Conservation (phyloP, 371 early-diverging fungal species). For the Mortierella sp. region DNA sequence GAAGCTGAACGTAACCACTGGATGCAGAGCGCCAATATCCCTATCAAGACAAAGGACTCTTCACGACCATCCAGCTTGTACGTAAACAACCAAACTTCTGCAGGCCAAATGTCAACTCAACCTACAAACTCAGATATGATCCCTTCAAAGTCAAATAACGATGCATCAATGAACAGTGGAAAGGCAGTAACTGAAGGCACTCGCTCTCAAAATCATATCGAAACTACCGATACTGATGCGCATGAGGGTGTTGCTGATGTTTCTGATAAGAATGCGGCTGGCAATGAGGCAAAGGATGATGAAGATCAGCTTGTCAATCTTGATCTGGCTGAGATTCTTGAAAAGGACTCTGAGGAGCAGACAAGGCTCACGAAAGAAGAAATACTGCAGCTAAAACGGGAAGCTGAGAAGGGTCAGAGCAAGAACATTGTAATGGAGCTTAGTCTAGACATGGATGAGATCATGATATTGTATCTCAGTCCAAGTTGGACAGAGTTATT, state of each 20-base stretch:
- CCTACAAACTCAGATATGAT: not conserved
- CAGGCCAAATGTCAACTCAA: not conserved
- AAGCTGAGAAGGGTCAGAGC: slow-evolving; percentile 68
- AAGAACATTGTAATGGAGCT: slow-evolving; percentile 75
- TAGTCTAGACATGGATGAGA: slow-evolving; percentile 59
- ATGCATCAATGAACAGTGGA: not conserved
- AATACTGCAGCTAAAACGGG: slow-evolving; percentile 62
- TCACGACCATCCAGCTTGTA: slow-evolving; percentile 42
- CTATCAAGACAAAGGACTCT: slow-evolving; percentile 30
- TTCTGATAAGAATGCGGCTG: not conserved
- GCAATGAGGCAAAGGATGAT: not conserved
- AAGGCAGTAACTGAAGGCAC: not conserved
- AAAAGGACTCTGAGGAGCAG: slow-evolving; percentile 33
- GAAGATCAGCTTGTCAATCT: slow-evolving; percentile 24
- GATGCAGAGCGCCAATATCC: slow-evolving; percentile 46
- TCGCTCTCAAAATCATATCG: not conserved
- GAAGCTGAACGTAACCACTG: slow-evolving; percentile 65
- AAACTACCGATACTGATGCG: not conserved
- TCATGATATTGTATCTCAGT: slow-evolving; percentile 67
- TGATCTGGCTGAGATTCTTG: slow-evolving; percentile 29
- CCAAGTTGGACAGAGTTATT: slow-evolving; percentile 71
- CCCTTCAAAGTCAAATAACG: not conserved
- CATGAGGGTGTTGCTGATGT: not conserved
- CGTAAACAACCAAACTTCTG: slow-evolving; percentile 13
- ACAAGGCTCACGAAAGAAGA: slow-evolving; percentile 49